phyloP scores from a whole-genome alignment of 805 yeast species.

The Metschnikowia sp. region DNA sequence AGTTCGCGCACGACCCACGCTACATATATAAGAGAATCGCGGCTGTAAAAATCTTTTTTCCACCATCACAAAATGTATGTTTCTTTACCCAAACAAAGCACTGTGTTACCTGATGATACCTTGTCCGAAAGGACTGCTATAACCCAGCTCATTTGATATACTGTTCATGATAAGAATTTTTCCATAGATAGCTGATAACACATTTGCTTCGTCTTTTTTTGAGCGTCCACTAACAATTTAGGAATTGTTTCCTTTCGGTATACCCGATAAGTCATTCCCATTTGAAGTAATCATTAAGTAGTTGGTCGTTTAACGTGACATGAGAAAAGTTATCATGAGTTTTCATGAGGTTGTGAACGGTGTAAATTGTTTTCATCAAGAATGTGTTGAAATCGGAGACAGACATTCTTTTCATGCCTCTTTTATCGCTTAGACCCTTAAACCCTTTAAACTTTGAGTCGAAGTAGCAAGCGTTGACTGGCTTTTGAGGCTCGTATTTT shows the following conservation, averaged over 20 bases:
- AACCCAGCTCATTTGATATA: constrained; percentile 25
- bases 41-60: not conserved
- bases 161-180: constrained; percentile 21
- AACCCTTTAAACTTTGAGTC: no score
- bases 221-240: not conserved
- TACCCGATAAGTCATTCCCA: not conserved
- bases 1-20: constrained; percentile 7
- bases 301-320: no score
- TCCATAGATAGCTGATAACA: constrained; percentile 19
- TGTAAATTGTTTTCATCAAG: no score
- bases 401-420: no score
- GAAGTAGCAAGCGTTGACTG: no score
- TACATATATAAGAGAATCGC: not conserved
- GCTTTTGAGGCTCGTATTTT: no score
- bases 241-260: not conserved
- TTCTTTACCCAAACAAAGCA: not conserved
- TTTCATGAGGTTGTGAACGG: no score
- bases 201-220: not conserved
- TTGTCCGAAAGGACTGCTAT: constrained; percentile 20
- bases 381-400: no score
- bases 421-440: no score
- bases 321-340: no score
- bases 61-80: constrained; percentile 13
- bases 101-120: constrained; percentile 20
- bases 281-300: no score